Evolutionary conservation across 352 stramenopile genomes (phyloP).

Genomic region (Discostella stelligera): DNA sequence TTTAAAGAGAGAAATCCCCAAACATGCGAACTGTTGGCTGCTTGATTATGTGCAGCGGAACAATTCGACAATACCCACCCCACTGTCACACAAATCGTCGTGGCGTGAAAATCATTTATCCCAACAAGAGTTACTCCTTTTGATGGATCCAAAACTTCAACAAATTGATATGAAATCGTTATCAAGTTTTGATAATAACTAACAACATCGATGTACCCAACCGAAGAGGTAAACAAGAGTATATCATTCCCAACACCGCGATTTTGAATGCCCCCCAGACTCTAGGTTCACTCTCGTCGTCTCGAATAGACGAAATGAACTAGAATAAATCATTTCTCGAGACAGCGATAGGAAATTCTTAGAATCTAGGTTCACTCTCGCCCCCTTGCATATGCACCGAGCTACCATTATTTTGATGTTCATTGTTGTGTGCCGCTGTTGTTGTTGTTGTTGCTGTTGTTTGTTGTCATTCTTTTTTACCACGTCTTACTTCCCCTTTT

Average conservation of each 20-base stretch:
- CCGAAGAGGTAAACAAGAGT: background rate
- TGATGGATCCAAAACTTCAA: background rate
- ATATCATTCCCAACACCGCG: background rate
- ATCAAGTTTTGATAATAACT: background rate
- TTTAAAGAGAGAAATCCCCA: background rate
- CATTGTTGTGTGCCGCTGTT: background rate
- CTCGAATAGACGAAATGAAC: too few species aligned
- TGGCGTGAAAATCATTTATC: background rate
- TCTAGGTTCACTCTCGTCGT: too few species aligned
- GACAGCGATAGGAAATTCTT: too few species aligned
- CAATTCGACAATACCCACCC: too few species aligned
- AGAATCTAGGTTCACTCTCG: too few species aligned
- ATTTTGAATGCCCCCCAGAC: too few species aligned
- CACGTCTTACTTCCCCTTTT: constrained; percentile 35
- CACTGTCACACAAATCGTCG: too few species aligned
- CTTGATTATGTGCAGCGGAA: too few species aligned
- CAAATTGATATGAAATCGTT: background rate
- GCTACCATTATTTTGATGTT: background rate
- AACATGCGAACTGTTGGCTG: background rate
- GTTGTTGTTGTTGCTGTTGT: background rate
- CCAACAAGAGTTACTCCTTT: background rate
- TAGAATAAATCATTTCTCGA: too few species aligned
- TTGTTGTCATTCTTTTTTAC: constrained; percentile 34
- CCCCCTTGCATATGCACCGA: too few species aligned
- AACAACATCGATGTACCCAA: background rate